These are phyloP conservation scores for Cercophora samala DNA, from an alignment of 495 filamentous ascomycete genomes.

Conservation along the genomic window DNA sequence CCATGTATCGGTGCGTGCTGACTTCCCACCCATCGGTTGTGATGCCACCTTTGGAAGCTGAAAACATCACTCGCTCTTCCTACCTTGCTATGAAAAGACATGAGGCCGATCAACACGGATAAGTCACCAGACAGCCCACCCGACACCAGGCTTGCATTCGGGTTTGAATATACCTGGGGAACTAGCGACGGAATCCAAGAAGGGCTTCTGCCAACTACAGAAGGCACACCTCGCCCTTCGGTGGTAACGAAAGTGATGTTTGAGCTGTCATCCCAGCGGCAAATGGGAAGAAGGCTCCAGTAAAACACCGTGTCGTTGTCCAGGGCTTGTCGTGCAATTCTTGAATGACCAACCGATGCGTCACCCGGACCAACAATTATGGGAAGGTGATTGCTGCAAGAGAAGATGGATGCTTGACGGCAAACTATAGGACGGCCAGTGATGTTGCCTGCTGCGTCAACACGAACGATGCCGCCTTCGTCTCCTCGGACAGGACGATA, in stretches of 20 bases:
- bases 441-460: conserved; percentile 1
- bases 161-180: neutral
- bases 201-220: neutral
- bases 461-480: neutral
- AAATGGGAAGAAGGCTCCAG: neutral
- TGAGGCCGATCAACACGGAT: neutral
- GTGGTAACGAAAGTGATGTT: neutral
- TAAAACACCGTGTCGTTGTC: neutral
- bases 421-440: neutral
- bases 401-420: neutral
- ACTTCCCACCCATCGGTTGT: neutral
- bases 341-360: neutral
- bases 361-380: neutral
- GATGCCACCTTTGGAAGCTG: neutral
- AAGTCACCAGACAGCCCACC: neutral
- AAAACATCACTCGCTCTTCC: conserved; percentile 1
- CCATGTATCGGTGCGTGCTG: neutral
- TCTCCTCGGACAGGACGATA: neutral
- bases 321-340: neutral
- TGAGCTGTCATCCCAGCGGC: neutral
- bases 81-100: neutral
- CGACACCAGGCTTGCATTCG: neutral
- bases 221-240: neutral
- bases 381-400: neutral
- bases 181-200: neutral